These are phyloP conservation scores for Suillus luteus DNA, from an alignment of 768 basidiomycete species.

Conservation along the genomic window DNA sequence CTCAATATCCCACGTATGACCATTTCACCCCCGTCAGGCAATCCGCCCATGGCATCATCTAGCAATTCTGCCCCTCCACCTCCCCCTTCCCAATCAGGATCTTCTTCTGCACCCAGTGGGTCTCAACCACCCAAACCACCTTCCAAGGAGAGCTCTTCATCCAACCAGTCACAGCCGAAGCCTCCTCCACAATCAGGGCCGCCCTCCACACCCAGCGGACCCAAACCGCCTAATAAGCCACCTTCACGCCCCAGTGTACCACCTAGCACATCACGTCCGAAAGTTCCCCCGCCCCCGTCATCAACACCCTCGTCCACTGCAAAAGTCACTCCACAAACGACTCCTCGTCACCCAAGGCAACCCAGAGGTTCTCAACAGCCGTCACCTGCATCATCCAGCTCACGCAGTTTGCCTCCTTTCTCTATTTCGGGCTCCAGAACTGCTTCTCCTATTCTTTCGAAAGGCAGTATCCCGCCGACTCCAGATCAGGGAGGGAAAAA, in stretches of 20 bases:
- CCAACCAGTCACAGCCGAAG: constrained; percentile 20
- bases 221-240: neutral
- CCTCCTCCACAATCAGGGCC: constrained; percentile 15
- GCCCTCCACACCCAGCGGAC: constrained; percentile 9
- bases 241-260: neutral
- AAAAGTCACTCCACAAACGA: neutral
- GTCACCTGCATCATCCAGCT: constrained; percentile 4
- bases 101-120: constrained; percentile 20
- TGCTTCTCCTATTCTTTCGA: neutral
- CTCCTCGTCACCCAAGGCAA: constrained; percentile 3
- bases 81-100: constrained; percentile 24
- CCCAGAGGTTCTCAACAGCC: neutral
- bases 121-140: constrained; percentile 23
- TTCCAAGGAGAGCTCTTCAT: neutral
- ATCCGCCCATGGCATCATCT: constrained; percentile 21
- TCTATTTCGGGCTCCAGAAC: neutral
- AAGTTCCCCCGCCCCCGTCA: constrained; percentile 10
- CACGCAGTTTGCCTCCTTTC: constrained; percentile 1
- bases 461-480: neutral
- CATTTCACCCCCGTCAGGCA: neutral
- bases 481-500: constrained; percentile 6
- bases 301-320: constrained; percentile 8
- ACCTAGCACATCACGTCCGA: neutral
- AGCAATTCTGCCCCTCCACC: constrained; percentile 23
- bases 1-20: constrained; percentile 25